Base-by-base conservation (phyloP, 2,329 filamentous ascomycete genomes). In the Nemania serpens region DNA sequence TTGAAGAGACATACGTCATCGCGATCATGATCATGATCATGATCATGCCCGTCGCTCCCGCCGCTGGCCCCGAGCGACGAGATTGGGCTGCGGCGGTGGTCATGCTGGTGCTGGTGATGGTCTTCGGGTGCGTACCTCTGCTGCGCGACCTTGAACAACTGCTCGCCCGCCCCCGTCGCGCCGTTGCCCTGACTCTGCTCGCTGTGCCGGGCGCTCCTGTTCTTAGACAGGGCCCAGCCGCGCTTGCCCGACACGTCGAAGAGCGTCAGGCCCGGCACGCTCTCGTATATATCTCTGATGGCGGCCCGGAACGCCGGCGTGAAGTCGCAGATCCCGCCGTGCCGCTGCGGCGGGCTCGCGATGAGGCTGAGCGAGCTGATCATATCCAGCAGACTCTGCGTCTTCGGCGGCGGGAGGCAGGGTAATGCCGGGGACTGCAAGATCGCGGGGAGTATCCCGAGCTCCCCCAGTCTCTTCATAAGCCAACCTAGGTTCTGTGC, bases 401-500 rank as follows among this genome's bases (percentile, higher is more conserved):
- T 63, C 1, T 74, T 73, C 9, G 74, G 69, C 33, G 70, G 67
- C 41, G 41, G 49, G 18, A 48, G 15, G 18, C 34, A 18, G 7
- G n/a, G 25, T 11, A 65, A 57, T 0, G 62, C 61, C 2, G 64
- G 45, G 5, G 75, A 54, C 0, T 68, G 64, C 10, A 55, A 20
- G 25, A 70, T 50, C 0, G 73, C 70, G 1, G 74, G 72, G 68
- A 83, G 66, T 1, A 84, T 70, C 43, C 76, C 75, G 54, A 83
- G 72, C 63, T 84, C 79, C 52, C 79, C 79, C 55, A 79, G 81
- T 0, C 79, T 72, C n/a, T 83, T 73, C 78, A 84, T 81, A 36
- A 83, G 67, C 81, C 81, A 85, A 2, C 82, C 82, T 0, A 85
- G 73, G 55, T 82, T 84, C 0, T 77, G 77, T 0, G 82, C 81